Conservation (phyloP, 2,329 filamentous ascomycete species). For the Orbilia javanica region DNA sequence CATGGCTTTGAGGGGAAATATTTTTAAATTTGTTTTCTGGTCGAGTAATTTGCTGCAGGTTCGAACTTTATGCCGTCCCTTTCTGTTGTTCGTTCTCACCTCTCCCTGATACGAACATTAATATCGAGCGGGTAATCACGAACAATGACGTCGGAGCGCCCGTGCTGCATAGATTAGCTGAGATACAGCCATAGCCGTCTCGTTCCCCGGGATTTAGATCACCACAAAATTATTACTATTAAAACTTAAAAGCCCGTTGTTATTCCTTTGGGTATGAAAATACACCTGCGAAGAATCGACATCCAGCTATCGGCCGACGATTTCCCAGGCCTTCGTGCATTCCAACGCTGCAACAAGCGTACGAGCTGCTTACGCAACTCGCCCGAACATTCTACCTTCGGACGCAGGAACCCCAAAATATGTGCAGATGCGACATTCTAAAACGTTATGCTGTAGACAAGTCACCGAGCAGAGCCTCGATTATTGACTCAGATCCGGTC, state of each 20-base stretch:
- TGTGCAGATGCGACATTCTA: conserved; percentile 7
- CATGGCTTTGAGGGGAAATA: not conserved
- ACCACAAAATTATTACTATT: not conserved
- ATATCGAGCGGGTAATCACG: not conserved
- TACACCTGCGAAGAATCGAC: no score
- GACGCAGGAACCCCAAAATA: conserved; percentile 11
- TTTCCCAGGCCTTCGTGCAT: no score
- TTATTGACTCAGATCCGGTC: not conserved
- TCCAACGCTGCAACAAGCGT: not conserved
- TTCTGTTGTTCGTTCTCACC: not conserved
- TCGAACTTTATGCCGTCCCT: conserved; percentile 6
- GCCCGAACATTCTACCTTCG: not conserved
- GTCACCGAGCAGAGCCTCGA: conserved; percentile 15
- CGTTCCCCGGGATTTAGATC: not conserved
- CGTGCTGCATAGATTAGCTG: not conserved
- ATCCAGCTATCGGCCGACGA: conserved; percentile 1
- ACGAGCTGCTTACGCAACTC: not conserved
- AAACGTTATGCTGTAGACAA: not conserved
- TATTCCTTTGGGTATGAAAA: not conserved
- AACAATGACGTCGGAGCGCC: conserved; percentile 11
- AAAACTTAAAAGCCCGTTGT: not conserved
- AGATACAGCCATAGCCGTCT: conserved; percentile 13
- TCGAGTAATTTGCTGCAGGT: conserved; percentile 6
- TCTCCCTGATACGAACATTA: conserved; percentile 1
- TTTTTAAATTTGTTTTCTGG: not conserved